These are phyloP conservation scores for Cryphonectria parasitica DNA, from an alignment of 2,329 filamentous ascomycete genomes.

Conservation along the genomic window DNA sequence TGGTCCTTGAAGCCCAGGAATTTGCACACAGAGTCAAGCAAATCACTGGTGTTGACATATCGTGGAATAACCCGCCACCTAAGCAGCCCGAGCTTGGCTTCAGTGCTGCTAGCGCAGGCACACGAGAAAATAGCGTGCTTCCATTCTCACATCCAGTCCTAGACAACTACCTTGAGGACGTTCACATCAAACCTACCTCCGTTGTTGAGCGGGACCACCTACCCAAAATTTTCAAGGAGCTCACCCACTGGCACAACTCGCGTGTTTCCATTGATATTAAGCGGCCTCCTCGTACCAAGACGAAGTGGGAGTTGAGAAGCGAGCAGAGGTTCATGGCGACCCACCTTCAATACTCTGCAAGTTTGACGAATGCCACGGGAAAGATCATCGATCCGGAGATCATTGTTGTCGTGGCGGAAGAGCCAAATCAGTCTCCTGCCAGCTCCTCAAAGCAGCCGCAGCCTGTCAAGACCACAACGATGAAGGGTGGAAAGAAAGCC, in stretches of 20 bases:
- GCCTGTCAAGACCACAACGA: constrained; percentile 18
- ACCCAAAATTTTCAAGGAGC: constrained; percentile 50
- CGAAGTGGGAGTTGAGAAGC: constrained; percentile 43
- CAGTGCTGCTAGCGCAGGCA: neutral
- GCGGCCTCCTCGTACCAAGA: constrained; percentile 32
- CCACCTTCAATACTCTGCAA: constrained; percentile 70
- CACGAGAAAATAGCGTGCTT: constrained; percentile 39
- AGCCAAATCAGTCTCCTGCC: constrained; percentile 29
- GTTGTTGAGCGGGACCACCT: constrained; percentile 32
- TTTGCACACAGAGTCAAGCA: constrained; percentile 27
- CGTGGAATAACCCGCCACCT: neutral
- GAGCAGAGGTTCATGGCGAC: constrained; percentile 71
- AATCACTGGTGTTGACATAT: constrained; percentile 16
- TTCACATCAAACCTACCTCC: constrained; percentile 43
- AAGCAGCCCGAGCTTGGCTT: neutral
- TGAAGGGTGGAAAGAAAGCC: constrained; percentile 34
- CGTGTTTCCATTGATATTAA: constrained; percentile 54
- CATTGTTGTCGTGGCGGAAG: constrained; percentile 52
- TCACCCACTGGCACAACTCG: constrained; percentile 66
- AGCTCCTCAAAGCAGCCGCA: constrained; percentile 34
- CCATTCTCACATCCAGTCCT: constrained; percentile 53
- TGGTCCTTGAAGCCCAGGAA: constrained; percentile 15
- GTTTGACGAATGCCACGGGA: constrained; percentile 66
- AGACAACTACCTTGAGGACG: constrained; percentile 48
- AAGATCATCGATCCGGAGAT: constrained; percentile 67